Base-by-base conservation (phyloP, 2,329 filamentous ascomycete genomes). In the Nigrograna mackinnonii region DNA sequence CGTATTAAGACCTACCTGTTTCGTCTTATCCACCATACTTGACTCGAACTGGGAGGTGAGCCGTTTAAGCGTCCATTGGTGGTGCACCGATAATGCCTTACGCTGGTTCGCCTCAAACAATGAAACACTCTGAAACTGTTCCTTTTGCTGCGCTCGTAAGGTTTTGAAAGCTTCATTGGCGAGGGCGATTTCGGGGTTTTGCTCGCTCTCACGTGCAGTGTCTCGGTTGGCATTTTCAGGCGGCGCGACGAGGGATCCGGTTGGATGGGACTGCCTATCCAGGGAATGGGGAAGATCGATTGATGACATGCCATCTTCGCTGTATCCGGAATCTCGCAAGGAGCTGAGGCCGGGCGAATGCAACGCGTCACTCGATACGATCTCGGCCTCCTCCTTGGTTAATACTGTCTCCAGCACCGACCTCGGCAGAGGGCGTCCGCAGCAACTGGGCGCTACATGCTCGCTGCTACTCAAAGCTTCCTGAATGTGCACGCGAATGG, bases 401-500 rank as follows among this genome's bases (percentile, higher is more conserved):
- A 69, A 54, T 6, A 70, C 64, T 24, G 56, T 55, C 37, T 70
- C 65, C 7, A 75, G 55, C n/a, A 71, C 49, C 3, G 50, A 47
- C 14, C 62, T 67, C n/a, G 71, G 69, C 14, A 74, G 56, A 2
- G 66, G 64, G 12, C 55, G 61, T 12, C 66, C 67, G 47, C 72
- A 75, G 46, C 71, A 75, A 40, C 55, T 65, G 0, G 72, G 72
- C 7, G 64, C 52, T 6, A 51, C 38, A 11, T 55, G 54, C 33
- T 58, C 52, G 36, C 62, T 65, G n/a, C 43, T 54, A 14, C 57
- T 48, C 22, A 62, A 46, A 19, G 68, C 64, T 21, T 68, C 60
- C 37, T 68, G 62, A 38, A 73, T 63, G 21, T 65, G 61, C 21
- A 57, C 47, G 22, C 56, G 49, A 22, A 64, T 52, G 5, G 52